Conservation (phyloP, 2,329 filamentous ascomycete genomes). For the Xylaria sp. region DNA sequence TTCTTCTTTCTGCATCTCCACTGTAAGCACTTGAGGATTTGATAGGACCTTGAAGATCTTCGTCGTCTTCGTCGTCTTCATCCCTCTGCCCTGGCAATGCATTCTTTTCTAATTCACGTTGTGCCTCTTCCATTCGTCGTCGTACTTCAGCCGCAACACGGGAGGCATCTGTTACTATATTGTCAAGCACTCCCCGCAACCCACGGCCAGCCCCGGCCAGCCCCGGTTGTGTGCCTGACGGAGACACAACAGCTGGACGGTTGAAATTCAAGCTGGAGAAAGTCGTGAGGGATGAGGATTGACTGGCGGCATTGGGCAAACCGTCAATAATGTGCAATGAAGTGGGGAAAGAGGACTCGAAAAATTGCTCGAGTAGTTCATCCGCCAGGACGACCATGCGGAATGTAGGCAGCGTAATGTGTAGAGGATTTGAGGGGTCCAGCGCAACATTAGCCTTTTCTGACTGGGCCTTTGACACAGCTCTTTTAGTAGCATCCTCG, state of each 20-base stretch:
- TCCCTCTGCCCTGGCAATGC: constrained; percentile 71
- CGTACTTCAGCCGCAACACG: constrained; percentile 92
- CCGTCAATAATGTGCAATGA: constrained; percentile 89
- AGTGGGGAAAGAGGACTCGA: constrained; percentile 92
- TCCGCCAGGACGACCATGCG: constrained; percentile 98
- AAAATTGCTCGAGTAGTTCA: constrained; percentile 95
- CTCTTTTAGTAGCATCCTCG: constrained; percentile 45
- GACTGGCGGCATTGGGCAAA: constrained; percentile 52
- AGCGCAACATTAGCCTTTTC: constrained; percentile 88
- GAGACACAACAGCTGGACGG: constrained; percentile 53
- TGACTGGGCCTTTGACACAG: constrained; percentile 71
- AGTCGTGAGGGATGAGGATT: constrained; percentile 78
- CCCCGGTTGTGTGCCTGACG: constrained; percentile 53
- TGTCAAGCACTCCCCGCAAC: constrained; percentile 91
- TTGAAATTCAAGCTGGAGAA: constrained; percentile 76
- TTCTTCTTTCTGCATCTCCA: constrained; percentile 69
- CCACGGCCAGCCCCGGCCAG: constrained; percentile 71
- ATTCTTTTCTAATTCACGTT: constrained; percentile 88
- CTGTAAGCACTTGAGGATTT: constrained; percentile 55
- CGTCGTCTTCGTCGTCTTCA: constrained; percentile 76
- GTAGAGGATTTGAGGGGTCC: constrained; percentile 90
- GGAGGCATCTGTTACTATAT: constrained; percentile 97
- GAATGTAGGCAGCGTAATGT: constrained; percentile 97
- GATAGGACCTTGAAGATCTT: constrained; percentile 58
- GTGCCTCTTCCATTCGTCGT: constrained; percentile 93